Percentiles rank a stretch among this genome's conserved stretches.
phyloP scores from a whole-genome alignment of 2,329 filamentous ascomycete species.

The Aspergillus quadricinctus region DNA sequence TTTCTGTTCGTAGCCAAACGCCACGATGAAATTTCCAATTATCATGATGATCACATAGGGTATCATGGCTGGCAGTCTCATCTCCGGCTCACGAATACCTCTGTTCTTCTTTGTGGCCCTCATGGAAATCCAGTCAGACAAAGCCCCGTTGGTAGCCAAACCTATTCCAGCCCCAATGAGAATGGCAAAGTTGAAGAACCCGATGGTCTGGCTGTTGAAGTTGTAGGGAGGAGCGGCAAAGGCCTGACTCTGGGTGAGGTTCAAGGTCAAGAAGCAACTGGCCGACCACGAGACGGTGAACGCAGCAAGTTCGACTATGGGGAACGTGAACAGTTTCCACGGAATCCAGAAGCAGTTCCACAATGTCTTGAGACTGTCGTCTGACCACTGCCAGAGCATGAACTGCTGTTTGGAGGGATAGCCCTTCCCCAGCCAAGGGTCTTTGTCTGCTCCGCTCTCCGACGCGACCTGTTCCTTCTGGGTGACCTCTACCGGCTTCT shows the following conservation, averaged over 20 bases:
- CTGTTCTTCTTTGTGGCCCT: constrained; percentile 50
- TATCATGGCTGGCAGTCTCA: constrained; percentile 54
- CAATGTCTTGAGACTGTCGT: constrained; percentile 42
- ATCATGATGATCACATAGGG: constrained; percentile 55
- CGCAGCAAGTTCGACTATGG: constrained; percentile 59
- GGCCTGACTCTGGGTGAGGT: constrained; percentile 55
- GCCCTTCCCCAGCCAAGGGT: constrained; percentile 55
- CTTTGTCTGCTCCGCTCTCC: constrained; percentile 28
- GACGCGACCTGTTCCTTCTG: constrained; percentile 15
- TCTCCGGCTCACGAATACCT: constrained; percentile 56
- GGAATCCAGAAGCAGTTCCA: constrained; percentile 56
- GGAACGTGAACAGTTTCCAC: constrained; percentile 59
- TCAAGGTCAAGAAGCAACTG: constrained; percentile 55
- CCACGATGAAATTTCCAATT: constrained; percentile 55
- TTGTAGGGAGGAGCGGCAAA: constrained; percentile 55
- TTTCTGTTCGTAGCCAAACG: constrained; percentile 49
- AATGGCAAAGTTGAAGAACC: constrained; percentile 57
- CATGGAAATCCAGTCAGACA: constrained; percentile 56
- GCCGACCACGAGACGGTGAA: constrained; percentile 60
- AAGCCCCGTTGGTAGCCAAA: constrained; percentile 50
- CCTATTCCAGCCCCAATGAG: constrained; percentile 53
- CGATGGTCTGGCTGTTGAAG: constrained; percentile 47
- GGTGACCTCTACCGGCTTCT: constrained; percentile 11
- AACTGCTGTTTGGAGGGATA: constrained; percentile 54
- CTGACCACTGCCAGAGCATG: constrained; percentile 48